Percentiles rank a stretch among this genome's conserved stretches.
Conservation (phyloP, 2,329 filamentous ascomycete genomes). For the Aspergillus neotritici region DNA sequence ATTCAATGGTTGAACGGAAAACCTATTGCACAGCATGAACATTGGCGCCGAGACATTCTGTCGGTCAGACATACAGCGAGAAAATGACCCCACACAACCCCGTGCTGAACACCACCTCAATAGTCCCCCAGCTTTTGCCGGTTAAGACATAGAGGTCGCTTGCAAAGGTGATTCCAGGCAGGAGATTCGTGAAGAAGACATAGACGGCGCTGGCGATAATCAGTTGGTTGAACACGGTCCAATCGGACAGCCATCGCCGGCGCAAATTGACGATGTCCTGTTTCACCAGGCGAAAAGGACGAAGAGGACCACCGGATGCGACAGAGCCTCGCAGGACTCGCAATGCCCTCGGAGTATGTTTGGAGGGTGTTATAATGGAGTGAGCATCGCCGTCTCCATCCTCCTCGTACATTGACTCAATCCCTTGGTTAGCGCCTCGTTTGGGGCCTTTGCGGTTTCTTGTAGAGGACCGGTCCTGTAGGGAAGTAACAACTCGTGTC, state of each 20-base stretch:
- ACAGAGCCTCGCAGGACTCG: conserved; percentile 28
- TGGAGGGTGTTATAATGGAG: conserved; percentile 34
- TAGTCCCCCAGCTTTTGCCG: conserved; percentile 59
- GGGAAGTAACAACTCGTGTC: conserved; percentile 19
- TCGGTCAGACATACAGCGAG: conserved; percentile 43
- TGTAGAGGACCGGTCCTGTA: conserved; percentile 18
- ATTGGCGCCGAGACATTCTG: too few relatives aligned
- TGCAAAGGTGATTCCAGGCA: conserved; percentile 63
- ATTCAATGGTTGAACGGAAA: conserved; percentile 59
- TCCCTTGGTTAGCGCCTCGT: conserved; percentile 1
- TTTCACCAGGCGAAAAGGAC: conserved; percentile 50
- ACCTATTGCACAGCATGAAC: conserved; percentile 22
- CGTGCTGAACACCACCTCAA: conserved; percentile 63
- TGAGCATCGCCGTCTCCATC: conserved; percentile 25
- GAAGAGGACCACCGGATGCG: conserved; percentile 39
- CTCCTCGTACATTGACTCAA: conserved; percentile 8
- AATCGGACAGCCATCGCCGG: conserved; percentile 49
- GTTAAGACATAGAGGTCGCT: conserved; percentile 60
- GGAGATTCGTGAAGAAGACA: conserved; percentile 61
- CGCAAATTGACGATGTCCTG: conserved; percentile 47
- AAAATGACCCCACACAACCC: conserved; percentile 60
- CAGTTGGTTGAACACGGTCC: conserved; percentile 58
- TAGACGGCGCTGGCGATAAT: conserved; percentile 60
- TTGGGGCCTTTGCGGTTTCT: conserved; percentile 16
- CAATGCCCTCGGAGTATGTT: conserved; percentile 31